Conservation (phyloP, 2,329 filamentous ascomycete species). For the Knufia fluminis region DNA sequence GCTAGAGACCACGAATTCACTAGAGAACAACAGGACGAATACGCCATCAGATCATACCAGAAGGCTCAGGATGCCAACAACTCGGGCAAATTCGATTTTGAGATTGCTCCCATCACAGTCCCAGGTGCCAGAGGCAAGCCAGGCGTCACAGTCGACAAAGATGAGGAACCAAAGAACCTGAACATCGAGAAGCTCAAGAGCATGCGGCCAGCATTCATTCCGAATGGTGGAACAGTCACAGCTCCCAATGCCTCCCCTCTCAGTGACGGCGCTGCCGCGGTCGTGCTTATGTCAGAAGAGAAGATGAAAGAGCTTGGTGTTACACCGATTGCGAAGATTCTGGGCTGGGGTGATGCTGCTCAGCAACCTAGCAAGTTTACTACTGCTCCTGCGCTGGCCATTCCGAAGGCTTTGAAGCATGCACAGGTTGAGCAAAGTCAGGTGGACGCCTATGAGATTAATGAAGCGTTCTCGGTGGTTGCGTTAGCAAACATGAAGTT, state of each 20-base stretch:
- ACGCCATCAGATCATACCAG: constrained; percentile 91
- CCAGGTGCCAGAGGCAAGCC: constrained; percentile 86
- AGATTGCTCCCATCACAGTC: constrained; percentile 86
- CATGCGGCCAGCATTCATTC: constrained; percentile 75
- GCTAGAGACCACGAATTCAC: constrained; percentile 70
- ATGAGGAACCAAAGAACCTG: constrained; percentile 92
- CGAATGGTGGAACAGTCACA: constrained; percentile 74
- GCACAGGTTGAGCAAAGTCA: constrained; percentile 68
- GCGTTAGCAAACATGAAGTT: constrained; percentile 94
- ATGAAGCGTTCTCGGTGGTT: constrained; percentile 97
- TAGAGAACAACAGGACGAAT: constrained; percentile 84
- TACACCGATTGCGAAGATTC: constrained; percentile 90
- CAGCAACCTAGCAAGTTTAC: constrained; percentile 92
- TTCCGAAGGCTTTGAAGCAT: constrained; percentile 95
- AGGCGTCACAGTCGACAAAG: constrained; percentile 64
- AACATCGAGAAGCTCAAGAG: constrained; percentile 73
- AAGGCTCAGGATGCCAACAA: constrained; percentile 81
- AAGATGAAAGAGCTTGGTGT: constrained; percentile 87
- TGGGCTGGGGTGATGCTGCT: constrained; percentile 92
- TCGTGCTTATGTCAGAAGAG: constrained; percentile 87
- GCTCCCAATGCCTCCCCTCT: constrained; percentile 94
- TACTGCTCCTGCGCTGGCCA: constrained; percentile 81
- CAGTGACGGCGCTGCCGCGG: constrained; percentile 85
- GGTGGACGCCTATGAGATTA: constrained; percentile 95
- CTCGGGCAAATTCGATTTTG: constrained; percentile 67